Evolutionary conservation across 1,284 basidiomycete genomes (phyloP).

Genomic region (Sanghuangporus sanghuang): DNA sequence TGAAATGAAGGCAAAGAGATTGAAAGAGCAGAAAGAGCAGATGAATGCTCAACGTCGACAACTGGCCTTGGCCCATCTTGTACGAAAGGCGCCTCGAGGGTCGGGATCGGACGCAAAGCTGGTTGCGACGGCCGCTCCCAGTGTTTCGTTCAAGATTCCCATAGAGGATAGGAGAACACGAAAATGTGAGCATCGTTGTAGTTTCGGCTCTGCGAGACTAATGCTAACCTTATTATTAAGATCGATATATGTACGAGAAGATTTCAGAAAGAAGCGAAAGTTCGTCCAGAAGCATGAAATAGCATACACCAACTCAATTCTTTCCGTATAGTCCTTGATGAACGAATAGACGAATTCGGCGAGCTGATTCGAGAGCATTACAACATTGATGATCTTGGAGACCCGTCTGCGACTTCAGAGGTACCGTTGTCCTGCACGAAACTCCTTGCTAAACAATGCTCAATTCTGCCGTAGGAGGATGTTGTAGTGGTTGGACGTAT

Average conservation of each 20-base stretch:
- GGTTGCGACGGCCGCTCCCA: conserved; percentile 37
- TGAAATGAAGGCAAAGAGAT: conserved; percentile 39
- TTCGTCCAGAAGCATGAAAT: conserved; percentile 27
- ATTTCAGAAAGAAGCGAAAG: conserved; percentile 77
- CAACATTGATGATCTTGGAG: conserved; percentile 64
- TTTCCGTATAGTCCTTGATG: conserved; percentile 62
- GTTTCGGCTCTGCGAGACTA: background rate
- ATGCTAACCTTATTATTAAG: conserved; percentile 31
- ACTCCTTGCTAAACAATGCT: conserved; percentile 10
- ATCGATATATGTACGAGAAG: conserved; percentile 94
- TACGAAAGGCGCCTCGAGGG: conserved; percentile 14
- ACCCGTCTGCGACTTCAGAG: conserved; percentile 70
- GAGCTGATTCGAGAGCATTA: conserved; percentile 70
- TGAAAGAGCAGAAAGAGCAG: conserved; percentile 31
- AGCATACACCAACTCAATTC: background rate
- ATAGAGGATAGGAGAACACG: conserved; percentile 38
- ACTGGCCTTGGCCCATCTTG: conserved; percentile 17
- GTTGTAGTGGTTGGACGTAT: conserved; percentile 80
- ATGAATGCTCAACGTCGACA: conserved; percentile 19
- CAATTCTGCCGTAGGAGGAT: conserved; percentile 48
- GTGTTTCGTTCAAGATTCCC: conserved; percentile 43
- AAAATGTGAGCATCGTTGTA: conserved; percentile 42
- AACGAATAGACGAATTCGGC: conserved; percentile 79
- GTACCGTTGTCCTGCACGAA: conserved; percentile 31
- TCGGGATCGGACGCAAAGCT: background rate